Base-by-base conservation (phyloP, 768 basidiomycete genomes). In the Russula abietina region DNA sequence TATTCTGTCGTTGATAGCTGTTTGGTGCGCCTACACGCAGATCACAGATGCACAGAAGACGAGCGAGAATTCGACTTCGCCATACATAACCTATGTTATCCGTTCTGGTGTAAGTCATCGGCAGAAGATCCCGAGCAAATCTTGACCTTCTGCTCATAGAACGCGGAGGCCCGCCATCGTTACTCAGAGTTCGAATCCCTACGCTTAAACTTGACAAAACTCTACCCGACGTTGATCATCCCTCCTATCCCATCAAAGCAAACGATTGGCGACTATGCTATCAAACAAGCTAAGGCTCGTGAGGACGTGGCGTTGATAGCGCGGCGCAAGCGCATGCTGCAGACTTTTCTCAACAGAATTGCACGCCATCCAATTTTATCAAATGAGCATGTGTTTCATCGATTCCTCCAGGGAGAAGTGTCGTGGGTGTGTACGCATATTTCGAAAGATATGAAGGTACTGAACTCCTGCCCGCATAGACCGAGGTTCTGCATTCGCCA, bases 101-200 rank as follows among this genome's bases (percentile, higher is more conserved):
- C 82, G 78, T 59, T 87, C 93, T 50, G 94, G 93, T 69, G 94
- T 96, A 70, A 73, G 80, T 72, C 32, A 33, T 60, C 17, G 28
- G 49, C 36, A 38, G 39, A 19, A 10, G 17, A 45, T 52, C 14
- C 24, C 46, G 62, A 38, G 16, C 4, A 45, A 53, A 43, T 60
- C 60, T 10, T 58, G 61, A 64, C 57, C 39, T 26, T 17, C 36
- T n/a, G 26, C 61, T 16, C 17, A 28, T 69, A 98, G 96, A 84
- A 80, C 67, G 81, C 86, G 8, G 88, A 92, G 69, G 86, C 93
- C 12, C 83, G 85, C 38, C 91, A 97, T 69, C 85, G 97, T 46
- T 99, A 99, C 75, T 98, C 96, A 3, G 94, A 98, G 73, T 99
- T 99, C 74, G 93, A 98, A 75, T 93, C 93, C 26, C 79, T 99